These are phyloP conservation scores for Paracoccidioides lutzii DNA, from an alignment of 2,329 filamentous ascomycete genomes.

Conservation along the genomic window DNA sequence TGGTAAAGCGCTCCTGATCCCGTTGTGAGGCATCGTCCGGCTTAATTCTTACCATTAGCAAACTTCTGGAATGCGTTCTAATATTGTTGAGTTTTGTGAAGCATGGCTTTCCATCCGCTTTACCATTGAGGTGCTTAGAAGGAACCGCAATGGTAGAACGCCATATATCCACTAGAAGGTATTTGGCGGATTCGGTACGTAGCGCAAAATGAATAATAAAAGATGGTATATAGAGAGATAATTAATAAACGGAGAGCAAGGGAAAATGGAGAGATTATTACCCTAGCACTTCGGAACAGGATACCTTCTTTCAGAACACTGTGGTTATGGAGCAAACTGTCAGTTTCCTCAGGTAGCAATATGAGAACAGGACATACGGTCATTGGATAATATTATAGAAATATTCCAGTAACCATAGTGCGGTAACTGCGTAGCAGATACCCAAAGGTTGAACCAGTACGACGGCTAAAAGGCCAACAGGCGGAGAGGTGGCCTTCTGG, in stretches of 20 bases:
- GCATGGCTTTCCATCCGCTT: background rate
- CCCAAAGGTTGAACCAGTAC: background rate
- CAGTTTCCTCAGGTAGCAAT: background rate
- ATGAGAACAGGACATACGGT: background rate
- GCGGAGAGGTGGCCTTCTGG: background rate
- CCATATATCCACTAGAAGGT: background rate
- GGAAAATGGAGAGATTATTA: slow-evolving; percentile 20
- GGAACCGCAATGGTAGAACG: background rate
- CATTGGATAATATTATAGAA: too few species aligned
- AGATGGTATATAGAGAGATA: background rate
- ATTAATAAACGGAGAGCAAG: background rate
- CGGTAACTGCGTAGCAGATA: too few species aligned
- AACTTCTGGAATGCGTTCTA: background rate
- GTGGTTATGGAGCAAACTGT: background rate
- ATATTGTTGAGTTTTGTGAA: background rate
- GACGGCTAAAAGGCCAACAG: too few species aligned
- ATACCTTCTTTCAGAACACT: slow-evolving; percentile 46
- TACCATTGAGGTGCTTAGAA: background rate
- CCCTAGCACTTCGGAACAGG: slow-evolving; percentile 56
- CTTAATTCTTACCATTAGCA: slow-evolving; percentile 6
- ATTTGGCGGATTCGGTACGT: background rate
- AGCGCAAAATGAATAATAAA: background rate
- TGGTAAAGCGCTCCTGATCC: slow-evolving; percentile 48
- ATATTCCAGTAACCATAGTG: too few species aligned
- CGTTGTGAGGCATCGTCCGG: slow-evolving; percentile 56